These are phyloP conservation scores for Monilinia aucupariae DNA, from an alignment of 2,329 filamentous ascomycete genomes.

Conservation along the genomic window DNA sequence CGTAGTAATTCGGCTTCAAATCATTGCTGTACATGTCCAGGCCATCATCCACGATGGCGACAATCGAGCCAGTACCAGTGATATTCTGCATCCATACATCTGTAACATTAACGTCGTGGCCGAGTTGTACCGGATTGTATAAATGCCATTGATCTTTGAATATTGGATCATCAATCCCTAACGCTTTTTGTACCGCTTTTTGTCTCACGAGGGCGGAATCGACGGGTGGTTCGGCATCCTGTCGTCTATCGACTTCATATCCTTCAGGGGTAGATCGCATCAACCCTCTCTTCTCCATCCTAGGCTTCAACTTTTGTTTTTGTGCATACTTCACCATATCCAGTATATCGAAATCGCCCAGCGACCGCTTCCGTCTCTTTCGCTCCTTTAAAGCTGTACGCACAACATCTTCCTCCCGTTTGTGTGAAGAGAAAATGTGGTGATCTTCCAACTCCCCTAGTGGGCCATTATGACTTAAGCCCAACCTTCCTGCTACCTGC, in stretches of 20 bases:
- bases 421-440: conserved; percentile 75
- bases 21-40: conserved; percentile 94
- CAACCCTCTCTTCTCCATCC: conserved; percentile 49
- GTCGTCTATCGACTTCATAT: conserved; percentile 21
- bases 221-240: conserved; percentile 21
- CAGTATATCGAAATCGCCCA: conserved; percentile 52
- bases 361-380: conserved; percentile 54
- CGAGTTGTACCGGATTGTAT: conserved; percentile 71
- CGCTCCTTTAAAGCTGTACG: conserved; percentile 48
- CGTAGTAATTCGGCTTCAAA: conserved; percentile 88
- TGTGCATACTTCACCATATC: conserved; percentile 72
- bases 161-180: conserved; percentile 84
- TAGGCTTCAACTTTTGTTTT: conserved; percentile 64
- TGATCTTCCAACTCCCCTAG: conserved; percentile 75
- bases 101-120: conserved; percentile 95
- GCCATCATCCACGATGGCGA: conserved; percentile 93
- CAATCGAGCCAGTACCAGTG: conserved; percentile 81
- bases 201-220: conserved; percentile 50
- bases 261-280: conserved; percentile 29
- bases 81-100: conserved; percentile 86
- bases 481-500: conserved; percentile 66
- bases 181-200: conserved; percentile 52
- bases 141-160: conserved; percentile 96
- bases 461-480: conserved; percentile 73
- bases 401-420: conserved; percentile 54